Conservation (phyloP, 768 basidiomycete species). For the Mycena haematopus region DNA sequence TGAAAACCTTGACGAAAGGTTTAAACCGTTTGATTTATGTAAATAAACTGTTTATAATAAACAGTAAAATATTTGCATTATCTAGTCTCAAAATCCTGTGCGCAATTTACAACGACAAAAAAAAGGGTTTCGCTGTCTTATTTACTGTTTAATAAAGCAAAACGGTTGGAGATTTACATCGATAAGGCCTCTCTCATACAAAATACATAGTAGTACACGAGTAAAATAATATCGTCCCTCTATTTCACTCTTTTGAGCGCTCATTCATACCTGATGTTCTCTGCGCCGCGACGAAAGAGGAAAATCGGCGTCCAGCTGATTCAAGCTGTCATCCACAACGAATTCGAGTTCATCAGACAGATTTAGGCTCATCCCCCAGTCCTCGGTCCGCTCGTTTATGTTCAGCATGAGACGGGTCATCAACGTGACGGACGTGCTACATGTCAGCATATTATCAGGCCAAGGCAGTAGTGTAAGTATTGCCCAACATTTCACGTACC, state of each 20-base stretch:
- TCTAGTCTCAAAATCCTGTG: no score
- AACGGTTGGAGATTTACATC: no score
- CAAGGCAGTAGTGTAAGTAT: background rate
- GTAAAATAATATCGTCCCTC: background rate
- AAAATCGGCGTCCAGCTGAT: no score
- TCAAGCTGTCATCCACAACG: background rate
- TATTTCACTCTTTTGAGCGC: background rate
- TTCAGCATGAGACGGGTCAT: slow-evolving; percentile 47
- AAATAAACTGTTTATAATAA: no score
- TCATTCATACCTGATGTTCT: no score
- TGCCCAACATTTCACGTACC: background rate
- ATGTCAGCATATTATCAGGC: background rate
- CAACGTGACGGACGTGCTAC: slow-evolving; percentile 37
- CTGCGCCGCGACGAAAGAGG: background rate
- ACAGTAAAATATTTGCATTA: no score
- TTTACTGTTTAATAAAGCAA: no score
- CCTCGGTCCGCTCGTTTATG: slow-evolving; percentile 33
- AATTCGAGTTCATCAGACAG: slow-evolving; percentile 1
- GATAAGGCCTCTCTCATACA: no score
- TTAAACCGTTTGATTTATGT: no score
- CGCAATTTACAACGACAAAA: no score
- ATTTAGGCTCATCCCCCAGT: background rate
- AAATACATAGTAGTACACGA: background rate
- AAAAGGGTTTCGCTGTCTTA: no score
- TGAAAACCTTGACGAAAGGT: no score